Base-by-base conservation (phyloP, 2,329 filamentous ascomycete species). In the Aspergillus chevalieri region DNA sequence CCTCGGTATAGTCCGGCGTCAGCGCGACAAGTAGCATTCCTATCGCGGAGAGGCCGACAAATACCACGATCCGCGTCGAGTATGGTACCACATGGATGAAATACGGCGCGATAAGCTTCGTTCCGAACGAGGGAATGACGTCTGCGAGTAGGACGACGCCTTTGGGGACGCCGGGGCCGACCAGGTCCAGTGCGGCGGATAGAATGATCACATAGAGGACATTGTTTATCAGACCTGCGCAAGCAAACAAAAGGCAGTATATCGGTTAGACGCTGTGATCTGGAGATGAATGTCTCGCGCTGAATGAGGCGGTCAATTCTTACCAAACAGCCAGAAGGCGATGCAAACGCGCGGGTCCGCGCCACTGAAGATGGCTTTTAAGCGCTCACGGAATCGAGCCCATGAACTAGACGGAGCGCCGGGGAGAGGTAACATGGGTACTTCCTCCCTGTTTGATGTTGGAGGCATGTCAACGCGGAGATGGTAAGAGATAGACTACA, bases 161-260 rank as follows among this genome's bases (percentile, higher is more conserved):
- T 69, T 97, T 97, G 45, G 93, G 93, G 1, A 96, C 78, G 56
- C 77, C 69, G 28, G 88, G 85, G 33, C 92, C 92, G 60, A 97
- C 93, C 53, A 98, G 87, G 64, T 98, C 93, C 62, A 96, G 87
- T 3, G 93, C 93, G 33, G 93, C 88, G 26, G 90, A 94, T 62
- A 98, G 86, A 65, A 97, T 93, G 68, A 97, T 88, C 49, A 97
- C 92, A 71, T 96, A 97, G 72, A 96, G 86, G 59, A 97, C 89
- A 74, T 97, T 97, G 72, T 98, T 97, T 67, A 97, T 93, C 15
- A 93, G 75, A 47, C 89, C 89, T 92, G 62, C 21, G 22, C 26
- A 34, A 34, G 46, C 26, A 38, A 8, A 30, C 26, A 10, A 30
- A 30, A 30, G 44, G 38, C 17, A 17, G 7, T 36, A 36, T 36